These are phyloP conservation scores for Eucommia ulmoides DNA, from an alignment of 257 asterid species.

Conservation along the genomic window DNA sequence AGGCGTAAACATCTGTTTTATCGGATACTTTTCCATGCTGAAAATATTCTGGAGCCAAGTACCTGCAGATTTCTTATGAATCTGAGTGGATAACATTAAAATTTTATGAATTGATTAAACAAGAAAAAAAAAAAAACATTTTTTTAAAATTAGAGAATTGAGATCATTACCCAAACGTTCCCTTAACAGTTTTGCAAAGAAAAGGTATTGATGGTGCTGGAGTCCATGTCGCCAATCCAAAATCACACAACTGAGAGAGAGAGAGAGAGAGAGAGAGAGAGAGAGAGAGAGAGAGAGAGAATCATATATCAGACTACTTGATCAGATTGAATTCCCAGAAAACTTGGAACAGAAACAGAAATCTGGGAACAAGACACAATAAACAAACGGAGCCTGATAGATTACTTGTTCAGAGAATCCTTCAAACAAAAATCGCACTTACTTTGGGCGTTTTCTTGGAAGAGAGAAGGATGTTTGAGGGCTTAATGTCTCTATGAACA, in stretches of 20 bases:
- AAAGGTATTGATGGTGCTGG: slow-evolving; percentile 81
- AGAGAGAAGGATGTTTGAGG: slow-evolving; percentile 85
- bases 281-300: too few species aligned
- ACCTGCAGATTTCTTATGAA: slow-evolving; percentile 19
- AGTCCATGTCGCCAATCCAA: slow-evolving; percentile 94
- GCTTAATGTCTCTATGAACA: slow-evolving; percentile 91
- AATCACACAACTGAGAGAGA: slow-evolving; percentile 68
- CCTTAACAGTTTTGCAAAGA: slow-evolving; percentile 90
- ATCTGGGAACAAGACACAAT: too few species aligned
- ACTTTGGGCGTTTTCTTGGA: slow-evolving; percentile 72
- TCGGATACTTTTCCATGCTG: slow-evolving; percentile 93
- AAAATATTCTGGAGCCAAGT: slow-evolving; percentile 90
- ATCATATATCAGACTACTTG: too few species aligned
- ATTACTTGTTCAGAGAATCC: not conserved
- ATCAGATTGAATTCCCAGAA: slow-evolving; percentile 10
- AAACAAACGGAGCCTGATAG: too few species aligned
- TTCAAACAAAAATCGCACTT: slow-evolving; percentile 6
- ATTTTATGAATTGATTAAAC: too few species aligned
- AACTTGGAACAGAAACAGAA: not conserved
- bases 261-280: too few species aligned
- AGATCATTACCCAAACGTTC: slow-evolving; percentile 84
- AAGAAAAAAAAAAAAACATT: not conserved
- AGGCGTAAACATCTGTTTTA: slow-evolving; percentile 83
- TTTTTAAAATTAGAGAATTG: not conserved
- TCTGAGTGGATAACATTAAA: too few species aligned